Evolutionary conservation across 805 yeast species (phyloP).

Genomic region (Ogataea corticis): DNA sequence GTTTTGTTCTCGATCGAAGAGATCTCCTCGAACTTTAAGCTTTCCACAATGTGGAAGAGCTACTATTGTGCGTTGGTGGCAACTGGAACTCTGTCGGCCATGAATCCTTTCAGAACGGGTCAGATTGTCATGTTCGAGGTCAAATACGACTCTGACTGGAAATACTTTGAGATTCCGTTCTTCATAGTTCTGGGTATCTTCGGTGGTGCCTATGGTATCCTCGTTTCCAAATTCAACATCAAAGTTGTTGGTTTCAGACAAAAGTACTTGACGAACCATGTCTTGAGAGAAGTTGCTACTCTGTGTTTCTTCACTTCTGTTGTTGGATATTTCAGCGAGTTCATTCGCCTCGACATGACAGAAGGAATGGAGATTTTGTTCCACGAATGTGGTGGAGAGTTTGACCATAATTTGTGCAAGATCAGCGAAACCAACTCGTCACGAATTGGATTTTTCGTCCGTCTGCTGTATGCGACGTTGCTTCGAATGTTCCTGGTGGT

Average conservation of each 20-base stretch:
- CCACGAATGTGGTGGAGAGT: slow-evolving; percentile 66
- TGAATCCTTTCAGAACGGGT: slow-evolving; percentile 93
- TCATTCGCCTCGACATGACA: slow-evolving; percentile 87
- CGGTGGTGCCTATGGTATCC: slow-evolving; percentile 88
- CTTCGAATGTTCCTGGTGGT: slow-evolving; percentile 72
- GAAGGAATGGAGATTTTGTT: slow-evolving; percentile 89
- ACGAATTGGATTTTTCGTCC: slow-evolving; percentile 41
- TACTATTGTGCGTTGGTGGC: slow-evolving; percentile 91
- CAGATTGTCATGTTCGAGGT: slow-evolving; percentile 92
- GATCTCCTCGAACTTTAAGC: slow-evolving; percentile 69
- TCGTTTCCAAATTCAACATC: slow-evolving; percentile 73
- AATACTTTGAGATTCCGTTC: slow-evolving; percentile 76
- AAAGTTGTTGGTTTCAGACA: slow-evolving; percentile 78
- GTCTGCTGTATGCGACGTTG: slow-evolving; percentile 69
- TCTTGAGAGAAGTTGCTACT: slow-evolving; percentile 68
- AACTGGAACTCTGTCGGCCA: slow-evolving; percentile 71
- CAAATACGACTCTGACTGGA: slow-evolving; percentile 86
- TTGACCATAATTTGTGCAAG: slow-evolving; percentile 42
- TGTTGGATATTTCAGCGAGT: slow-evolving; percentile 81
- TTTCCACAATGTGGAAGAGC: slow-evolving; percentile 85
- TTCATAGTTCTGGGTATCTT: slow-evolving; percentile 79
- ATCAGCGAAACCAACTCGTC: slow-evolving; percentile 22
- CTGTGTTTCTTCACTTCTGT: slow-evolving; percentile 71
- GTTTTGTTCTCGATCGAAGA: slow-evolving; percentile 93
- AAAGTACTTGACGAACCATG: slow-evolving; percentile 55